Evolutionary conservation across 2,329 filamentous ascomycete genomes (phyloP).

Genomic region (Calonectria pseudoreteaudii): DNA sequence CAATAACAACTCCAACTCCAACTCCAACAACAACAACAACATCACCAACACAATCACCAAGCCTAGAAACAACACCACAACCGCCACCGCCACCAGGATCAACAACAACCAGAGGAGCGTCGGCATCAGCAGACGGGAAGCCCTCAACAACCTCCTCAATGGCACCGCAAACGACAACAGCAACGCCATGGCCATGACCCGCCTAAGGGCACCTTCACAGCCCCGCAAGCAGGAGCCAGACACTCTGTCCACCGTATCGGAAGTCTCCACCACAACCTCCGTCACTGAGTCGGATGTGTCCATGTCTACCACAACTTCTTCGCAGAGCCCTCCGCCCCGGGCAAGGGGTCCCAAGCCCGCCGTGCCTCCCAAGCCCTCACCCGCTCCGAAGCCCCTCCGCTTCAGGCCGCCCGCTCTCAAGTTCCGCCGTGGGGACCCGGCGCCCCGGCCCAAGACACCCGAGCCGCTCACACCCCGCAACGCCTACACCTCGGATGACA

Average conservation of each 20-base stretch:
- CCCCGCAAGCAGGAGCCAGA: constrained; percentile 35
- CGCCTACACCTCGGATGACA: constrained; percentile 40
- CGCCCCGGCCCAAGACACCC: constrained; percentile 24
- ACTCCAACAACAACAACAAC: constrained; percentile 11
- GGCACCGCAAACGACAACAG: constrained; percentile 9
- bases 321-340: constrained; percentile 19
- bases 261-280: constrained; percentile 33
- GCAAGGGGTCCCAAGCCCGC: constrained; percentile 10
- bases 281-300: constrained; percentile 15
- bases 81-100: neutral
- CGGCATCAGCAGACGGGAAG: constrained; percentile 19
- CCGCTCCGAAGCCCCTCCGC: constrained; percentile 30
- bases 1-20: constrained; percentile 27
- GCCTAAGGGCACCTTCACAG: constrained; percentile 36
- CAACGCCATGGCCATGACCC: constrained; percentile 14
- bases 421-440: constrained; percentile 37
- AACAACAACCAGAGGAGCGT: constrained; percentile 26
- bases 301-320: constrained; percentile 18
- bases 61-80: constrained; percentile 7
- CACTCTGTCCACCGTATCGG: constrained; percentile 41
- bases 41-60: too few relatives aligned
- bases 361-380: neutral
- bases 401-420: constrained; percentile 41
- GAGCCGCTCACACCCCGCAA: constrained; percentile 36
- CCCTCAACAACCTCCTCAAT: constrained; percentile 7